A percentile compares a stretch with the other conserved stretches of the same genome.
These are phyloP conservation scores for Rhizophora mangle DNA, from an alignment of 345 rosid genomes.

Conservation along the genomic window DNA sequence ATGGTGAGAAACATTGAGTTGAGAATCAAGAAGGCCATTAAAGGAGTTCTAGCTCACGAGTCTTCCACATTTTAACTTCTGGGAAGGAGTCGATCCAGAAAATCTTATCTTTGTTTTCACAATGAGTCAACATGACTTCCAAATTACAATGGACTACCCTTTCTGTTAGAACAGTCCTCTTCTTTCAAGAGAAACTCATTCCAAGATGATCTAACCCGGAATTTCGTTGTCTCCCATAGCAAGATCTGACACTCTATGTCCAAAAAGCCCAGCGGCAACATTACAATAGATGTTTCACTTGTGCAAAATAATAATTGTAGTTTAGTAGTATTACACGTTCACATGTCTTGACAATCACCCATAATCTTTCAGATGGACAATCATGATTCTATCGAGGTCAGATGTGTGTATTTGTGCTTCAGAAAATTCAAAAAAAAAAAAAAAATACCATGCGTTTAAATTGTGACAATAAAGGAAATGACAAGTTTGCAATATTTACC, in stretches of 20 bases:
- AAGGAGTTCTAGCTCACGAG: not conserved
- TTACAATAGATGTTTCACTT: conserved; percentile 11
- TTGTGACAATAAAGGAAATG: conserved; percentile 18
- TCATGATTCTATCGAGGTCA: not conserved
- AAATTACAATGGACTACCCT: too few relatives aligned
- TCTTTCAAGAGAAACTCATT: not conserved
- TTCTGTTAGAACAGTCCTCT: too few relatives aligned
- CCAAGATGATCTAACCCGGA: conserved; percentile 11
- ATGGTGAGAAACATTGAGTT: conserved; percentile 1
- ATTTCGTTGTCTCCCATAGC: not conserved
- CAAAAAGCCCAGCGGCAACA: conserved; percentile 5
- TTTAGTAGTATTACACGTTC: not conserved
- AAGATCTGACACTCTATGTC: conserved; percentile 9
- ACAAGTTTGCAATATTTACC: conserved; percentile 33
- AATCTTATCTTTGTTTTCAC: too few relatives aligned
- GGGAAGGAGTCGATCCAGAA: too few relatives aligned
- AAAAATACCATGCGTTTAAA: not conserved
- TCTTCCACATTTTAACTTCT: too few relatives aligned
- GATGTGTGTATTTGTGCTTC: not conserved
- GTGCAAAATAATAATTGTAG: conserved; percentile 3
- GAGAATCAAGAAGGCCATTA: conserved; percentile 2
- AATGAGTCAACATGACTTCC: too few relatives aligned
- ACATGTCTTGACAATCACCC: not conserved
- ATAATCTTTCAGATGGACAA: not conserved
- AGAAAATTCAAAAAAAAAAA: not conserved